Evolutionary conservation across 495 filamentous ascomycete species (phyloP).

Genomic region (Aspergillus homomorphus): DNA sequence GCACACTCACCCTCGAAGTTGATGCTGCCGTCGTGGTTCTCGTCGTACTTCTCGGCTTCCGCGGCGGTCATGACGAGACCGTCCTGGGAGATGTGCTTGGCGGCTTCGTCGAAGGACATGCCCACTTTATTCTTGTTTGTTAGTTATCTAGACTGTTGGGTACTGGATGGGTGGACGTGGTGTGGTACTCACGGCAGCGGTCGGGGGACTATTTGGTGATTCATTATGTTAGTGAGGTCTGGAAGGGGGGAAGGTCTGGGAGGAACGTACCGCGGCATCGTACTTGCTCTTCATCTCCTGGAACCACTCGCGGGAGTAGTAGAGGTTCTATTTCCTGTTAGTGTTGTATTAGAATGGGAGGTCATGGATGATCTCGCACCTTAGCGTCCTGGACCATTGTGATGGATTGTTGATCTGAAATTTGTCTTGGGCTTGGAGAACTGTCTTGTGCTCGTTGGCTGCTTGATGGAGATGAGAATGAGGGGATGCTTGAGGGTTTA

Average conservation of each 20-base stretch:
- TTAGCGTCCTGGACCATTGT: conserved; percentile 2
- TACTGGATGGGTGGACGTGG: not conserved
- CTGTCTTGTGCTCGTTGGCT: not conserved
- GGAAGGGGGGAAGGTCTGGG: too few relatives aligned
- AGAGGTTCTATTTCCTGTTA: not conserved
- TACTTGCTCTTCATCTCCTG: not conserved
- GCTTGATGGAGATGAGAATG: not conserved
- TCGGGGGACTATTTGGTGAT: not conserved
- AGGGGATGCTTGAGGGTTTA: not conserved
- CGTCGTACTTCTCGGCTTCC: not conserved
- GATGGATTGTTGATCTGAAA: not conserved
- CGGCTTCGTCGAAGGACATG: not conserved
- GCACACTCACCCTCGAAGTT: not conserved
- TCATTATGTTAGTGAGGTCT: not conserved
- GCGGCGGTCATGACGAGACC: not conserved
- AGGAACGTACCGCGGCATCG: not conserved
- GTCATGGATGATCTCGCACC: too few relatives aligned
- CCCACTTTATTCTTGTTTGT: too few relatives aligned
- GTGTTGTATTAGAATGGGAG: too few relatives aligned
- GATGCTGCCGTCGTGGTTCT: conserved; percentile 5
- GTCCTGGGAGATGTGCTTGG: not conserved
- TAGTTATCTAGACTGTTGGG: not conserved
- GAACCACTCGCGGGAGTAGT: not conserved
- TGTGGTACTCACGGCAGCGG: conserved; percentile 1
- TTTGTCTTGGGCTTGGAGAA: not conserved